These are phyloP conservation scores for Phytopythium oedochilum DNA, from an alignment of 352 stramenopile genomes.

Conservation along the genomic window DNA sequence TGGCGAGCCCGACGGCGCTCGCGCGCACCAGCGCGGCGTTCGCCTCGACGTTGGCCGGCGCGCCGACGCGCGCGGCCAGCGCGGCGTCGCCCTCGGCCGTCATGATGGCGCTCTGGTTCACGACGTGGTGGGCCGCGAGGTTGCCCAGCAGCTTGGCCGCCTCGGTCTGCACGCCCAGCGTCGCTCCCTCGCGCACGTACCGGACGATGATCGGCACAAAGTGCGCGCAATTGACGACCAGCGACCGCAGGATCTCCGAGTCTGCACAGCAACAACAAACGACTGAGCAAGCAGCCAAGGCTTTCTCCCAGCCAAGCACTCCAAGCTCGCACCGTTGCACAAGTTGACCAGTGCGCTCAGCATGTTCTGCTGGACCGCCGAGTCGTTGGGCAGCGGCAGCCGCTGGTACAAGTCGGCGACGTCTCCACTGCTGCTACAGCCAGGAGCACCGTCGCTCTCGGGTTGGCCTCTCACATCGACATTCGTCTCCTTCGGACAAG, in stretches of 20 bases:
- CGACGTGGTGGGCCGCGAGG: slow-evolving; percentile 55
- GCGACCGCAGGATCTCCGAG: slow-evolving; percentile 66
- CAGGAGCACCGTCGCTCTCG: background rate
- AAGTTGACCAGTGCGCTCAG: slow-evolving; percentile 64
- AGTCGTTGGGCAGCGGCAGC: slow-evolving; percentile 28
- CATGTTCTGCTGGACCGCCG: slow-evolving; percentile 37
- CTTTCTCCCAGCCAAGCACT: no score
- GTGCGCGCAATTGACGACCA: slow-evolving; percentile 57
- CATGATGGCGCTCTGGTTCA: slow-evolving; percentile 69
- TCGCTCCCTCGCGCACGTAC: slow-evolving; percentile 40
- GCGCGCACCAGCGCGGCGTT: slow-evolving; percentile 33
- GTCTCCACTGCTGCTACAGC: slow-evolving; percentile 6
- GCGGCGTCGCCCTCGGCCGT: slow-evolving; percentile 47
- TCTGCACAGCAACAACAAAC: slow-evolving; percentile 21
- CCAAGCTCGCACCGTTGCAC: slow-evolving; percentile 51
- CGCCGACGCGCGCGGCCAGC: slow-evolving; percentile 21
- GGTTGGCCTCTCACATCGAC: background rate
- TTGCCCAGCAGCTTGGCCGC: slow-evolving; percentile 67
- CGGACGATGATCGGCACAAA: slow-evolving; percentile 44
- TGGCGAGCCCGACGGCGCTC: slow-evolving; percentile 50
- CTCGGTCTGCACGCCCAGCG: slow-evolving; percentile 34
- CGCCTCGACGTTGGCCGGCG: slow-evolving; percentile 26
- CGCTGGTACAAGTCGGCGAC: slow-evolving; percentile 25
- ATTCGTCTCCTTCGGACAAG: background rate
- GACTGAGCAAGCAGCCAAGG: background rate